These are phyloP conservation scores for Dentipellis fragilis DNA, from an alignment of 768 basidiomycete species.

Conservation along the genomic window DNA sequence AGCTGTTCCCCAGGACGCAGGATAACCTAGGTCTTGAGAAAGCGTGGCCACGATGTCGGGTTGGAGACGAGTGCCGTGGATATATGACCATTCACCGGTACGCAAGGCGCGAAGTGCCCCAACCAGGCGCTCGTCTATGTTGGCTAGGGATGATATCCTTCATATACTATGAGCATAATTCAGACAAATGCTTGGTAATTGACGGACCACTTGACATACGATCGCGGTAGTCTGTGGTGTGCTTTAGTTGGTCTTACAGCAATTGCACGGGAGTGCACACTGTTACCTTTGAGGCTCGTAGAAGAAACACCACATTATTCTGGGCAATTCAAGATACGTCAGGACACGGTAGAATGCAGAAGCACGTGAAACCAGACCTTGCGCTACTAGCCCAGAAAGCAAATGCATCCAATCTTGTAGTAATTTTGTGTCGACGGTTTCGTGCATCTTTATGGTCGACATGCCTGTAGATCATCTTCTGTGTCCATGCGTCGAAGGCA, in stretches of 20 bases:
- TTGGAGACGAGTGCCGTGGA: conserved; percentile 28
- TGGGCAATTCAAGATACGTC: conserved; percentile 18
- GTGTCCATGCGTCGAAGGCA: conserved; percentile 54
- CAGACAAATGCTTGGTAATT: not conserved
- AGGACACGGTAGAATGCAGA: not conserved
- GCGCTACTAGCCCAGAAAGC: conserved; percentile 74
- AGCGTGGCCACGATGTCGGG: conserved; percentile 33
- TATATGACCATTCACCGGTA: conserved; percentile 51
- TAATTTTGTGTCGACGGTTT: conserved; percentile 23
- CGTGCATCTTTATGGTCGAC: conserved; percentile 17
- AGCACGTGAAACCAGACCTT: conserved; percentile 34
- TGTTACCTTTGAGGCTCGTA: conserved; percentile 60
- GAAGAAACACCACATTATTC: conserved; percentile 88
- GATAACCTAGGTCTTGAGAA: conserved; percentile 47
- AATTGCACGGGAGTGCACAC: not conserved
- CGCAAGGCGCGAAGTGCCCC: conserved; percentile 43
- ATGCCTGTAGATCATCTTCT: conserved; percentile 33
- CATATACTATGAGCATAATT: not conserved
- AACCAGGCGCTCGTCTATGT: conserved; percentile 52
- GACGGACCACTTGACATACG: conserved; percentile 57
- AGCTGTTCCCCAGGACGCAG: conserved; percentile 57
- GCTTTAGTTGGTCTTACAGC: not conserved
- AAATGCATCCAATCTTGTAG: conserved; percentile 51
- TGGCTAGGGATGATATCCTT: conserved; percentile 62
- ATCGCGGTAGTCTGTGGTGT: conserved; percentile 38